Evolutionary conservation across 1,284 basidiomycete genomes (phyloP).

Genomic region (Sanghuangporus sanghuang): DNA sequence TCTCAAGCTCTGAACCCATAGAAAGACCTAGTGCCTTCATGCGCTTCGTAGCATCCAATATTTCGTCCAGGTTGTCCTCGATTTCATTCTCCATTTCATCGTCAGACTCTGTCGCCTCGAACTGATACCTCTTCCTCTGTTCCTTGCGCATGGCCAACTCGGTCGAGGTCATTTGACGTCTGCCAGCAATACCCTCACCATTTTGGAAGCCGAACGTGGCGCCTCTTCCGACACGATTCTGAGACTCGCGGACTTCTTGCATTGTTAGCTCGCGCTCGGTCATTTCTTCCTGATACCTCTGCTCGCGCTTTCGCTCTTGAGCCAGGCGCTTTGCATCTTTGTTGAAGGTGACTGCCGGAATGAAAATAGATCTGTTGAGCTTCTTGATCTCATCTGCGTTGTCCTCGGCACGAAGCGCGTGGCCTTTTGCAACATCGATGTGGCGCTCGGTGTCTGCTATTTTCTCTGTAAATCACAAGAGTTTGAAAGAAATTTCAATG

Average conservation of each 20-base stretch:
- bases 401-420: constrained; percentile 87
- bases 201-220: constrained; percentile 55
- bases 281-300: constrained; percentile 88
- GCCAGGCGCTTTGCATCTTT: constrained; percentile 89
- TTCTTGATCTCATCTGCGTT: constrained; percentile 92
- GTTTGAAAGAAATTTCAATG: background rate
- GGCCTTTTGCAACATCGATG: constrained; percentile 89
- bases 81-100: constrained; percentile 92
- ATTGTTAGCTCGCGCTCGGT: constrained; percentile 81
- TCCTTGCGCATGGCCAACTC: constrained; percentile 53
- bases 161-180: constrained; percentile 42
- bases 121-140: constrained; percentile 84
- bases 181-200: constrained; percentile 39
- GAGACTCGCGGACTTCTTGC: constrained; percentile 82
- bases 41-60: constrained; percentile 73
- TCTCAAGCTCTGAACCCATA: constrained; percentile 79
- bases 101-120: constrained; percentile 93
- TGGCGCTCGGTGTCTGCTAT: constrained; percentile 96
- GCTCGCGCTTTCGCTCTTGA: constrained; percentile 83
- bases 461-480: constrained; percentile 49
- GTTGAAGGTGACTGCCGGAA: constrained; percentile 86
- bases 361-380: constrained; percentile 94
- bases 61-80: constrained; percentile 90
- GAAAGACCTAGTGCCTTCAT: constrained; percentile 83
- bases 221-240: constrained; percentile 80